Percentiles rank a stretch among this genome's conserved stretches.
These are phyloP conservation scores for Candida tallmaniae DNA, from an alignment of 805 yeast genomes.

Conservation along the genomic window DNA sequence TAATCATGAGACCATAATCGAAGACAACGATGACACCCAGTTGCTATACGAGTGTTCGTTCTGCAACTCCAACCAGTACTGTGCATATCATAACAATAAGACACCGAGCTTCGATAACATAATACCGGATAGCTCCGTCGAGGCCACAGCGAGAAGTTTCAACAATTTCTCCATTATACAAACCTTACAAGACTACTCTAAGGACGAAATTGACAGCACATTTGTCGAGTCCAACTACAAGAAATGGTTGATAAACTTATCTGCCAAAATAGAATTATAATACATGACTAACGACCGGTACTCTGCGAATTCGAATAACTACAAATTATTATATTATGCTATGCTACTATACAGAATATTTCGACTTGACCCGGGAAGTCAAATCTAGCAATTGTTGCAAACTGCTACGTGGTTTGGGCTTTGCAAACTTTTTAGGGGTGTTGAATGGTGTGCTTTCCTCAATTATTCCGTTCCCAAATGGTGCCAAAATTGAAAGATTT, in stretches of 20 bases:
- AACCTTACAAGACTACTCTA: constrained; percentile 8
- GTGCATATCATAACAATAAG: constrained; percentile 2
- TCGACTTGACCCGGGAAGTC: constrained; percentile 10
- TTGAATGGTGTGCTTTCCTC: constrained; percentile 36
- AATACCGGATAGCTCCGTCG: background rate
- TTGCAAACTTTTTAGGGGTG: constrained; percentile 19
- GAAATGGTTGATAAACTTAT: constrained; percentile 21
- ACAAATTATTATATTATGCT: no score
- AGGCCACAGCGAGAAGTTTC: no score
- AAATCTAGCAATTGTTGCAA: constrained; percentile 11
- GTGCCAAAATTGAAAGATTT: constrained; percentile 27
- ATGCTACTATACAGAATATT: constrained; percentile 5
- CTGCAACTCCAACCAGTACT: constrained; percentile 11
- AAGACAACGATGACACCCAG: background rate
- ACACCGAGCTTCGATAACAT: no score
- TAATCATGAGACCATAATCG: background rate
- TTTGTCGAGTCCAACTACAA: constrained; percentile 19
- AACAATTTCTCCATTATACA: constrained; percentile 3
- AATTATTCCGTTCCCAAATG: constrained; percentile 32
- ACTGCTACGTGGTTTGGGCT: constrained; percentile 10
- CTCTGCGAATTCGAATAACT: background rate
- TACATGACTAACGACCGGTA: no score
- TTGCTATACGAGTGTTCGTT: constrained; percentile 14
- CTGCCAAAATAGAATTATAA: constrained; percentile 10
- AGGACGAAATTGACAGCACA: constrained; percentile 11